Evolutionary conservation across 2,329 filamentous ascomycete species (phyloP).

Genomic region (Rhinocladiella similis): DNA sequence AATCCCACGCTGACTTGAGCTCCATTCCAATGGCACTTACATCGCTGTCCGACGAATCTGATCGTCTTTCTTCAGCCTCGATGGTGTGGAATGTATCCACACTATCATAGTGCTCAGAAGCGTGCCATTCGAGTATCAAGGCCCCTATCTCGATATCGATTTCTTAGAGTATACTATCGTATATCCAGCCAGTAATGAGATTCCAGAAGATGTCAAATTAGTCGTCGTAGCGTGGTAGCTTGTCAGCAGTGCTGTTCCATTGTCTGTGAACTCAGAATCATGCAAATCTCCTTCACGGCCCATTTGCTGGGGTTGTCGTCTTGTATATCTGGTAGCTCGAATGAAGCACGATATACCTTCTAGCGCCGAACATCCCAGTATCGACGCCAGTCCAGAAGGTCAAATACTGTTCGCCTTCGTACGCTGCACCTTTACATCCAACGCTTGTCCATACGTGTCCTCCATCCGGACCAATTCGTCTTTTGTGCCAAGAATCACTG

Average conservation of each 20-base stretch:
- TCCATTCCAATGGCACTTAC: not conserved
- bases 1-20: slow-evolving; percentile 46
- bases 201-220: slow-evolving; percentile 24
- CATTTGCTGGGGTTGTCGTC: not conserved
- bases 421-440: slow-evolving; percentile 49
- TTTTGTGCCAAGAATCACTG: slow-evolving; percentile 46
- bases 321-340: not conserved
- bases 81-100: slow-evolving; percentile 13
- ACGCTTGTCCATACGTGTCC: slow-evolving; percentile 38
- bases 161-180: slow-evolving; percentile 47
- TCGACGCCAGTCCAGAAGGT: slow-evolving; percentile 52
- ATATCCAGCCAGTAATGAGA: slow-evolving; percentile 39
- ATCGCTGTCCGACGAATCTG: not conserved
- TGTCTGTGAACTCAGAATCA: slow-evolving; percentile 24
- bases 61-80: not conserved
- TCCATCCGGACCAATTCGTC: slow-evolving; percentile 50
- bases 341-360: slow-evolving; percentile 46
- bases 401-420: slow-evolving; percentile 44
- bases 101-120: slow-evolving; percentile 45
- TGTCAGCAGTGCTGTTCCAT: slow-evolving; percentile 22
- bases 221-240: slow-evolving; percentile 19
- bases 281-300: slow-evolving; percentile 27
- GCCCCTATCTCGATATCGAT: slow-evolving; percentile 45
- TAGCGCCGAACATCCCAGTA: slow-evolving; percentile 48
- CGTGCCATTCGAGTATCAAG: slow-evolving; percentile 49